Base-by-base conservation (phyloP, 1,284 basidiomycete species). In the Heliocybe sulcata region DNA sequence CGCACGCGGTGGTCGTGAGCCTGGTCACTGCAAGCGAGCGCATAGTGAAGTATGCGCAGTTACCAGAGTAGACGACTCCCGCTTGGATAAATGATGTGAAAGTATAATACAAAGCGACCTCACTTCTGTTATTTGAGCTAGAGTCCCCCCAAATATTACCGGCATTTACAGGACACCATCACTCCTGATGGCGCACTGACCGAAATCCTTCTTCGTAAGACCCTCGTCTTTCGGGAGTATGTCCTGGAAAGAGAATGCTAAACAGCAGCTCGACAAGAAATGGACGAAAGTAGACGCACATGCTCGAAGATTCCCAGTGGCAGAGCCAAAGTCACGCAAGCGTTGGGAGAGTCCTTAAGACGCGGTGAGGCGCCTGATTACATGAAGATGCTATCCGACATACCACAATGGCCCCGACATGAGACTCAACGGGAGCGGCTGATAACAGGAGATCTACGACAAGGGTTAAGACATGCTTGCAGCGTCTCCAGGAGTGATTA, bases 361-460 rank as follows among this genome's bases (percentile, higher is more conserved):
- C 27, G 12, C 48, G 9, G 35, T 31, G 33, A 16, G 10, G n/a
- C n/a, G n/a, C n/a, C n/a, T n/a, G n/a, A n/a, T n/a, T n/a, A n/a
- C n/a, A n/a, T n/a, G n/a, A n/a, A n/a, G n/a, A n/a, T n/a, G n/a
- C 31, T 49, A 45, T 33, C 53, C 16, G 47, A 82, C 85, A 42
- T 42, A 42, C 38, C 38, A 90, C 88, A 23, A 90, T 65, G 1
- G 87, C 86, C 3, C 82, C 87, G 55, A 90, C 79, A 61, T 90
- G 87, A 55, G 82, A 82, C 64, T 92, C 89, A 45, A 91, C 72
- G 0, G 89, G 88, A 0, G 88, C 88, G 0, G 87, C 87, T 0
- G 83, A 84, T 16, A 92, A 74, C 10, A 92, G 71, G 4, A 92
- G 76, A 62, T 91, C 85, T 77, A 23, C 16, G n/a, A 54, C 27